Conservation (phyloP, 208 protist genomes). For the Wallacemonas sp. region DNA sequence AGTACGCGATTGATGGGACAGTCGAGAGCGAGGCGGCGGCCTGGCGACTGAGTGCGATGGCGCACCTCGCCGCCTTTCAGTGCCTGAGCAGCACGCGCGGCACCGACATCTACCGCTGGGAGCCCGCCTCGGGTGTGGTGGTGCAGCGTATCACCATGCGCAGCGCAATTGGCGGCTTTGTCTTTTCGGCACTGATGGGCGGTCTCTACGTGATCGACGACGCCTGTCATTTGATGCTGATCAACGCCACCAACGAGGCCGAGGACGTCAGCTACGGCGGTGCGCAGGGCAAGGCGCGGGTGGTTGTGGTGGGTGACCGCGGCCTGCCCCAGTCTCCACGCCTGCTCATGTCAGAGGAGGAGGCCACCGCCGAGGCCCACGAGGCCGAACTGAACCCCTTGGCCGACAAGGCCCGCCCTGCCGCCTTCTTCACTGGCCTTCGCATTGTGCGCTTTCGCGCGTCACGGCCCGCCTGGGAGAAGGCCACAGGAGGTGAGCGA, state of each 20-base stretch:
- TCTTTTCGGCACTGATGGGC: constrained; percentile 68
- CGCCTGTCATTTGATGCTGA: constrained; percentile 59
- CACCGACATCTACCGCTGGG: constrained; percentile 67
- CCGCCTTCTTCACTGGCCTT: constrained; percentile 41
- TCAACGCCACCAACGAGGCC: constrained; percentile 72
- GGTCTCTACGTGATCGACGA: constrained; percentile 69
- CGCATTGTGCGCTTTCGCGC: constrained; percentile 38
- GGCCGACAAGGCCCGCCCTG: constrained; percentile 33
- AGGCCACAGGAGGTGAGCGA: background rate
- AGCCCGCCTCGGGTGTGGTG: constrained; percentile 54
- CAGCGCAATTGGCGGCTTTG: constrained; percentile 47
- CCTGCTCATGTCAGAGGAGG: constrained; percentile 21
- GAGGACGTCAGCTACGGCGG: constrained; percentile 17
- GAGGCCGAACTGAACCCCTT: constrained; percentile 8
- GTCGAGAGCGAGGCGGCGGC: background rate
- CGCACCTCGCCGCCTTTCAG: constrained; percentile 58
- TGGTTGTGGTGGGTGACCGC: constrained; percentile 32
- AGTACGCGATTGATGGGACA: constrained; percentile 3
- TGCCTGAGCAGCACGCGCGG: constrained; percentile 61
- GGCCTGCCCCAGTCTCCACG: constrained; percentile 37
- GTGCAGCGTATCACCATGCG: constrained; percentile 54
- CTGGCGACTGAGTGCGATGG: constrained; percentile 48
- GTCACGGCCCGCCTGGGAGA: background rate
- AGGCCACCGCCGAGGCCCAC: constrained; percentile 9
- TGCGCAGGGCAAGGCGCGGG: background rate